A percentile compares a stretch with the other conserved stretches of the same genome.
Conservation (phyloP, 345 rosid species). For the Ailanthus altissimus region DNA sequence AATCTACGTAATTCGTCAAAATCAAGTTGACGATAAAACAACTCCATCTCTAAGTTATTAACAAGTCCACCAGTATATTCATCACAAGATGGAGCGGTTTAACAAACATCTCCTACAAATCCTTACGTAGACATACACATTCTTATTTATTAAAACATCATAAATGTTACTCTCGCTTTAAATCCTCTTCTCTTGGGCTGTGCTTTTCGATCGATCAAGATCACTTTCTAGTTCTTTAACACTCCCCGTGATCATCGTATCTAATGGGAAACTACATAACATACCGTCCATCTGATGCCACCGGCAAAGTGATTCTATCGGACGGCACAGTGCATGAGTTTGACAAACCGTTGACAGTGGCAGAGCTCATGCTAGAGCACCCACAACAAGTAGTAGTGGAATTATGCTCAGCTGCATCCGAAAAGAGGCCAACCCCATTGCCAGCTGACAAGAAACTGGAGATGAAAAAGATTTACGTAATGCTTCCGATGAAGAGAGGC, state of each 20-base stretch:
- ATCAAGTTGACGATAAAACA: slow-evolving; percentile 12
- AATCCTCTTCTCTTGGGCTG: neutral
- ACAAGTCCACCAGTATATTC: slow-evolving; percentile 41
- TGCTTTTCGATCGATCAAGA: neutral
- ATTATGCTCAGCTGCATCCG: slow-evolving; percentile 37
- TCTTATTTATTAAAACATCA: neutral
- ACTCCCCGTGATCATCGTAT: neutral
- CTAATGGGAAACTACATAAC: slow-evolving; percentile 60
- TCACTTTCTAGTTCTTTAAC: neutral
- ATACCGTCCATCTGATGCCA: slow-evolving; percentile 23
- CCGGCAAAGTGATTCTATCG: slow-evolving; percentile 58
- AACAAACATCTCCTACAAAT: slow-evolving; percentile 46
- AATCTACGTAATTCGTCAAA: neutral
- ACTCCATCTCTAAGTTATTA: slow-evolving; percentile 32
- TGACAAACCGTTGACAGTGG: slow-evolving; percentile 54
- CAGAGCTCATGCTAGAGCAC: slow-evolving; percentile 80
- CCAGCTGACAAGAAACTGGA: slow-evolving; percentile 78
- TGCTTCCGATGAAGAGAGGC: slow-evolving; percentile 62
- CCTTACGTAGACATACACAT: neutral
- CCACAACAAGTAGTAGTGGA: slow-evolving; percentile 81
- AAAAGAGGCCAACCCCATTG: slow-evolving; percentile 53
- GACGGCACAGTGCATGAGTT: slow-evolving; percentile 60
- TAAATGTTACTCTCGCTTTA: neutral
- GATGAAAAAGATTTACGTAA: slow-evolving; percentile 49
- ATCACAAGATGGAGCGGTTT: slow-evolving; percentile 67